Conservation (phyloP, 805 yeast genomes). For the Candida stauntonica region DNA sequence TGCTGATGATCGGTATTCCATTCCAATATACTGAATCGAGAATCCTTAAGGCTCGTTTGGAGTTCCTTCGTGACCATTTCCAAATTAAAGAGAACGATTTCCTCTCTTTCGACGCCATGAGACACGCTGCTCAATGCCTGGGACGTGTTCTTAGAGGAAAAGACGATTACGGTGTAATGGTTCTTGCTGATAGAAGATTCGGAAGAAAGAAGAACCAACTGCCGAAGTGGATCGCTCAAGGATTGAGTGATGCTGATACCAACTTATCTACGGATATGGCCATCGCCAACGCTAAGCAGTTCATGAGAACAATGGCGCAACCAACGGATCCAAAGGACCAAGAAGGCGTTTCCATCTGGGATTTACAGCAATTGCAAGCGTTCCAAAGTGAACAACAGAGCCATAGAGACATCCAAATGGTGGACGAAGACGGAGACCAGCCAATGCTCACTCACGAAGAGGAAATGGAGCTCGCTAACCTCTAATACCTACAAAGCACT, state of each 20-base stretch:
- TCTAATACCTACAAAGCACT: constrained; percentile 5
- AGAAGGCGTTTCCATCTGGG: constrained; percentile 95
- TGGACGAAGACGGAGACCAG: constrained; percentile 27
- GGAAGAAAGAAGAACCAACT: constrained; percentile 79
- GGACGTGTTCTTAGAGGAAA: constrained; percentile 97
- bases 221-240: constrained; percentile 98
- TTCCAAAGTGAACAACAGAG: constrained; percentile 51
- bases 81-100: constrained; percentile 93
- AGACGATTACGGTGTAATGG: constrained; percentile 99
- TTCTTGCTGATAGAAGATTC: constrained; percentile 91
- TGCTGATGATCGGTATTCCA: constrained; percentile 97
- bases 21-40: constrained; percentile 98
- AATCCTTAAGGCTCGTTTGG: constrained; percentile 89
- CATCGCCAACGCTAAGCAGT: constrained; percentile 87
- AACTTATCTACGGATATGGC: constrained; percentile 98
- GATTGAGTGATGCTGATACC: constrained; percentile 83
- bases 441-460: constrained; percentile 25
- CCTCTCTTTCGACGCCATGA: constrained; percentile 96
- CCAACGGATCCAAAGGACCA: constrained; percentile 86
- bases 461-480: constrained; percentile 22
- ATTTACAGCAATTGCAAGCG: constrained; percentile 55
- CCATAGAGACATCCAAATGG: constrained; percentile 12
- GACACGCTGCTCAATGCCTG: constrained; percentile 98
- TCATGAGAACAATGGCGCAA: constrained; percentile 89
- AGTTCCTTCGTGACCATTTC: constrained; percentile 87